Conservation (phyloP, 2,329 filamentous ascomycete species). For the Penicillium sp. region DNA sequence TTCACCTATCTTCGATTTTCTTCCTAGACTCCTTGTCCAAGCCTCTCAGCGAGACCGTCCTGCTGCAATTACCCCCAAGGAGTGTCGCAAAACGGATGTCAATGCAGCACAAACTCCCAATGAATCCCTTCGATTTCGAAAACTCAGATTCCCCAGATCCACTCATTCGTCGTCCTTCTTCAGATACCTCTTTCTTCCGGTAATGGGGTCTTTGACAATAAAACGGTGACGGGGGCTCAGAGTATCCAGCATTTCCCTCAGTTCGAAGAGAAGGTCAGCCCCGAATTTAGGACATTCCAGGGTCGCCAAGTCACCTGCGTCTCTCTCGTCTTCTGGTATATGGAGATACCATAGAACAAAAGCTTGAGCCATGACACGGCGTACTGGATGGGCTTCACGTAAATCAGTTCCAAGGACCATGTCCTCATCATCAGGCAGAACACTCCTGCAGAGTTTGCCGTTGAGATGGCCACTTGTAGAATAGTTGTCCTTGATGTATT, state of each 20-base stretch:
- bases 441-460: too few relatives aligned
- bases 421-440: neutral
- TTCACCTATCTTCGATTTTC: neutral
- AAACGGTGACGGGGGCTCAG: rapidly evolving
- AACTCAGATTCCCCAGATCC: neutral
- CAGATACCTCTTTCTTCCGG: neutral
- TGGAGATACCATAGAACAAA: conserved; percentile 1
- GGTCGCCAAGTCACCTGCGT: neutral
- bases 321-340: neutral
- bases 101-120: neutral
- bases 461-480: neutral
- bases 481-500: conserved; percentile 6
- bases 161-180: neutral
- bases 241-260: neutral
- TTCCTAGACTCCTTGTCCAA: too few relatives aligned
- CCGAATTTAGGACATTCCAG: neutral
- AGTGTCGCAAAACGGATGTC: too few relatives aligned
- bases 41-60: neutral
- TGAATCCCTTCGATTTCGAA: neutral
- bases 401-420: neutral
- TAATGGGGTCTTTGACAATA: conserved; percentile 5
- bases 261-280: conserved; percentile 6
- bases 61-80: too few relatives aligned
- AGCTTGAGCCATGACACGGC: conserved; percentile 2
- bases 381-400: conserved; percentile 6